These are phyloP conservation scores for Apiotrichum gamsii DNA, from an alignment of 1,284 basidiomycete genomes.

Conservation along the genomic window DNA sequence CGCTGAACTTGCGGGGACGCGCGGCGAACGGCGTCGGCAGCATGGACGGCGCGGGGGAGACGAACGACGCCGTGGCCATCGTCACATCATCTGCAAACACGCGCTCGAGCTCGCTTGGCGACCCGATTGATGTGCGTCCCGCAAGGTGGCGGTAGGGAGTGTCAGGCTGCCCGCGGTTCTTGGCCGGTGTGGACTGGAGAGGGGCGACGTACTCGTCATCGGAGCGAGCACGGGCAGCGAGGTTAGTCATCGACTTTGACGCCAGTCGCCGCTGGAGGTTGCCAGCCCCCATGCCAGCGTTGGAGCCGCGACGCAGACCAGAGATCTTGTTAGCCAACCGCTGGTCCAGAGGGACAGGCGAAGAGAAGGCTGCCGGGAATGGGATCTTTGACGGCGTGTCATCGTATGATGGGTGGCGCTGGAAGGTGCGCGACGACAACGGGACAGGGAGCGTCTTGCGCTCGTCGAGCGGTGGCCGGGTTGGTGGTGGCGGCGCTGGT, in stretches of 20 bases:
- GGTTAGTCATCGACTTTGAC: conserved; percentile 43
- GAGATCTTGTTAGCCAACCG: conserved; percentile 9
- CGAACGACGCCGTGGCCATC: conserved; percentile 33
- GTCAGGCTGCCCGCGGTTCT: not conserved
- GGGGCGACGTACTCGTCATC: conserved; percentile 18
- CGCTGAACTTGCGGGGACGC: conserved; percentile 5
- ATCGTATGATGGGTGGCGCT: conserved; percentile 25
- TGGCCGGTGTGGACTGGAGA: conserved; percentile 1
- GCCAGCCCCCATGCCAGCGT: not conserved
- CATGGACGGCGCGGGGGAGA: conserved; percentile 23
- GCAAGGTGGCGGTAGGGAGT: conserved; percentile 8
- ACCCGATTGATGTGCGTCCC: conserved; percentile 35
- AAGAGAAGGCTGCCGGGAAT: conserved; percentile 17
- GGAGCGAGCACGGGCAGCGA: conserved; percentile 26
- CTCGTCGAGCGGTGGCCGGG: conserved; percentile 33
- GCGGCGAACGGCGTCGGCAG: conserved; percentile 11
- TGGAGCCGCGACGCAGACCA: conserved; percentile 1
- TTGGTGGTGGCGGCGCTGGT: not conserved
- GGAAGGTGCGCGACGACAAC: conserved; percentile 8
- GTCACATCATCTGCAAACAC: conserved; percentile 31
- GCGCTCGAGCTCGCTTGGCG: conserved; percentile 33
- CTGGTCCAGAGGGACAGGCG: conserved; percentile 6
- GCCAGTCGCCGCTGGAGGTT: conserved; percentile 5
- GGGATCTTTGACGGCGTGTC: conserved; percentile 46
- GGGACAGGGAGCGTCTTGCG: conserved; percentile 27